Conservation (phyloP, 2,329 filamentous ascomycete species). For the Fusarium sp. region DNA sequence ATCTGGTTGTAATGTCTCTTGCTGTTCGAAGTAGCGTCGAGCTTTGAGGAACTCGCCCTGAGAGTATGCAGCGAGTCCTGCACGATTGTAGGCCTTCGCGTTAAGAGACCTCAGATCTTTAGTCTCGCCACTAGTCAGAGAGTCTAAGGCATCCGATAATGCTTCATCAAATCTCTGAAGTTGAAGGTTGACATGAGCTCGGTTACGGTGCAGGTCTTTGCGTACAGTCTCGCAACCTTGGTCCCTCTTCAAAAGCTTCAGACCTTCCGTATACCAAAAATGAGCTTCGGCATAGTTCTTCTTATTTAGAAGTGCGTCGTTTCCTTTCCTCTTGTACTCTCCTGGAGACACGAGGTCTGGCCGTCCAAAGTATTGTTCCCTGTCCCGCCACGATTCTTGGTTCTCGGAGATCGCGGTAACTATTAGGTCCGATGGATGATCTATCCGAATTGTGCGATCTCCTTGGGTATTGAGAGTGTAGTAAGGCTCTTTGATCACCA, state of each 20-base stretch:
- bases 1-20: conserved; percentile 37
- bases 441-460: conserved; percentile 51
- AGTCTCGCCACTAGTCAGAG: conserved; percentile 38
- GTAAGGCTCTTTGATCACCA: conserved; percentile 61
- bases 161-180: conserved; percentile 46
- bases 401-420: conserved; percentile 13
- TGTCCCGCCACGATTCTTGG: conserved; percentile 31
- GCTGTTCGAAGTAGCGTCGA: conserved; percentile 36
- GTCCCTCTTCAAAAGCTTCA: conserved; percentile 2
- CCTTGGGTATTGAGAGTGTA: conserved; percentile 54
- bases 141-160: conserved; percentile 41
- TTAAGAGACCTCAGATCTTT: conserved; percentile 35
- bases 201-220: conserved; percentile 47
- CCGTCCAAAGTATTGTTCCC: rapidly evolving
- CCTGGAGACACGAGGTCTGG: neutral
- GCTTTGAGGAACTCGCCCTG: conserved; percentile 41
- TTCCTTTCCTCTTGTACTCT: conserved; percentile 43
- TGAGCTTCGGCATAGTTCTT: conserved; percentile 33
- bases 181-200: conserved; percentile 46
- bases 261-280: conserved; percentile 41
- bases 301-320: conserved; percentile 37
- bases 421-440: conserved; percentile 47
- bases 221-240: conserved; percentile 23
- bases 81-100: conserved; percentile 47
- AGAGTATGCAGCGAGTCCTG: conserved; percentile 45